phyloP scores from a whole-genome alignment of 179 eudicot species.

The Drosera spatulata region DNA sequence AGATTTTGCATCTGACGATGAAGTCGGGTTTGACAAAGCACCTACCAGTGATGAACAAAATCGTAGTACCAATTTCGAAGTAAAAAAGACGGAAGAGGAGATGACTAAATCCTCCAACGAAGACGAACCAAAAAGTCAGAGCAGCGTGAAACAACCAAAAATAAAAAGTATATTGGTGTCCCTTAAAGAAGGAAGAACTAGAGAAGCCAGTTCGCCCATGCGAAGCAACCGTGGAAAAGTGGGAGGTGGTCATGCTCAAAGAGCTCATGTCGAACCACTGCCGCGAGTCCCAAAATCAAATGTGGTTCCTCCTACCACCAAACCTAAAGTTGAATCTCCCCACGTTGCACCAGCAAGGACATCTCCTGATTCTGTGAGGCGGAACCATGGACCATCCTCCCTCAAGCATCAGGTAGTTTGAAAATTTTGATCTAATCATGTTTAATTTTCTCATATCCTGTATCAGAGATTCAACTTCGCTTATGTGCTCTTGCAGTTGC shows the following conservation, averaged over 20 bases:
- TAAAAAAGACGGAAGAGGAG: slow-evolving; percentile 23
- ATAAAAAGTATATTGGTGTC: slow-evolving; percentile 48
- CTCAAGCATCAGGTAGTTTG: slow-evolving; percentile 68
- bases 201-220: slow-evolving; percentile 86
- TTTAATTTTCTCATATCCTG: not conserved
- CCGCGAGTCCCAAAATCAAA: slow-evolving; percentile 54
- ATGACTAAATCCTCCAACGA: slow-evolving; percentile 22
- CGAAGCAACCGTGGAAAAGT: slow-evolving; percentile 43
- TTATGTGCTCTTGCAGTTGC: slow-evolving; percentile 34
- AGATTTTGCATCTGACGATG: slow-evolving; percentile 54
- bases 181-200: slow-evolving; percentile 60
- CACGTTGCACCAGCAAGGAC: slow-evolving; percentile 32
- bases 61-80: slow-evolving; percentile 18
- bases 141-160: slow-evolving; percentile 53
- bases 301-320: slow-evolving; percentile 48
- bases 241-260: slow-evolving; percentile 26
- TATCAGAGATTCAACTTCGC: not conserved
- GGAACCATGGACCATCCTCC: slow-evolving; percentile 43
- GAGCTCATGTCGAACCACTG: slow-evolving; percentile 37
- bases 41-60: slow-evolving; percentile 20
- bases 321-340: slow-evolving; percentile 32
- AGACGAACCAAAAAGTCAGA: slow-evolving; percentile 27
- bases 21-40: slow-evolving; percentile 26
- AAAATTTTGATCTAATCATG: not conserved
- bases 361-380: slow-evolving; percentile 49